Conservation (phyloP, 1,139 yeast genomes). For the Wickerhamomyces sp. region DNA sequence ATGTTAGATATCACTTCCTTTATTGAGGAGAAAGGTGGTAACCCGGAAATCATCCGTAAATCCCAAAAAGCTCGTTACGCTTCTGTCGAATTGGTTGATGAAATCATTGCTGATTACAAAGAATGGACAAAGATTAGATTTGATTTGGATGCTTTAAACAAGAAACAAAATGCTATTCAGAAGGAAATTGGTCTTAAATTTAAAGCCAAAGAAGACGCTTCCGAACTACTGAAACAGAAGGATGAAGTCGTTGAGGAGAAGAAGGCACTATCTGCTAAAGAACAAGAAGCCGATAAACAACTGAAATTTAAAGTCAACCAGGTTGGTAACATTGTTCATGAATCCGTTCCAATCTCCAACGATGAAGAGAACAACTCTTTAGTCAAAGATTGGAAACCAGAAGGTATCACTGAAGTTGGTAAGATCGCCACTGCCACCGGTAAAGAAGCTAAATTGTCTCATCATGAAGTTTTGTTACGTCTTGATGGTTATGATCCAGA, state of each 20-base stretch:
- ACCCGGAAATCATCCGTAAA: slow-evolving; percentile 79
- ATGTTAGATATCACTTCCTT: slow-evolving; percentile 93
- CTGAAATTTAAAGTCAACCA: slow-evolving; percentile 77
- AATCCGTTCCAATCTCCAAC: slow-evolving; percentile 78
- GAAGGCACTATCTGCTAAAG: slow-evolving; percentile 58
- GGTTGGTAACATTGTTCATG: slow-evolving; percentile 92
- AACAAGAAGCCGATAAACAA: slow-evolving; percentile 72
- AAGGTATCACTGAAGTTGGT: slow-evolving; percentile 48
- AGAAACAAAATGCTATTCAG: slow-evolving; percentile 79
- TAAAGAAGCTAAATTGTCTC: slow-evolving; percentile 77
- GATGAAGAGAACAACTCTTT: slow-evolving; percentile 90
- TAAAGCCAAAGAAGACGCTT: slow-evolving; percentile 93
- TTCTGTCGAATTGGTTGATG: slow-evolving; percentile 91
- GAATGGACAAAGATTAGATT: slow-evolving; percentile 91
- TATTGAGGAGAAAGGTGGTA: slow-evolving; percentile 93
- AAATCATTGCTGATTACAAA: slow-evolving; percentile 85
- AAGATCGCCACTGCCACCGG: slow-evolving; percentile 69
- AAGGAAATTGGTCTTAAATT: slow-evolving; percentile 88
- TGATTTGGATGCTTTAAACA: slow-evolving; percentile 86
- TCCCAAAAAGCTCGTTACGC: slow-evolving; percentile 95
- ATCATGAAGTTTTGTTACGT: slow-evolving; percentile 90
- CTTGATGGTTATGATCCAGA: slow-evolving; percentile 98
- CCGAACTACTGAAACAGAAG: slow-evolving; percentile 74
- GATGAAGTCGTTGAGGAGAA: slow-evolving; percentile 68
- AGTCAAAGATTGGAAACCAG: slow-evolving; percentile 84